phyloP scores from a whole-genome alignment of 139 green algal species.

The Astrephomene gubernaculifera region DNA sequence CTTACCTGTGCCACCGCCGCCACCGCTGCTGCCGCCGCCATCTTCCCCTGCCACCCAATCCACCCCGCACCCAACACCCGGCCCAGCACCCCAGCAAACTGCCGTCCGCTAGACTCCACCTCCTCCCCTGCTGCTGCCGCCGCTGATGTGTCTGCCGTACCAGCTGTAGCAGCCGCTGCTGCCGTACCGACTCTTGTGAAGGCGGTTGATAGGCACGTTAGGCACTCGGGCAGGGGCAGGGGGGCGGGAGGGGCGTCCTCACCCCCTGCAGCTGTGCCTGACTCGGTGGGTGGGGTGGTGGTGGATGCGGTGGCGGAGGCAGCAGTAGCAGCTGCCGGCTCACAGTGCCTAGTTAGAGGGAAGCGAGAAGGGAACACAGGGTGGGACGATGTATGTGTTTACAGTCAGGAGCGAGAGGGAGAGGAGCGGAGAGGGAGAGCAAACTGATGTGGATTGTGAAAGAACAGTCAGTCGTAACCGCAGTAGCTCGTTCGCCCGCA shows the following conservation, averaged over 20 bases:
- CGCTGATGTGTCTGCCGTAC: not conserved
- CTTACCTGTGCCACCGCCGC: slow-evolving; percentile 19
- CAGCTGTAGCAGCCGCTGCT: not conserved
- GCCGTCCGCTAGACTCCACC: not conserved
- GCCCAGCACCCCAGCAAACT: not conserved
- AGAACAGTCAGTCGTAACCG: not conserved
- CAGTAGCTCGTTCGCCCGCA: not conserved
- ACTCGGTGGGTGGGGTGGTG: not conserved
- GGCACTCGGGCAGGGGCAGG: slow-evolving; percentile 25
- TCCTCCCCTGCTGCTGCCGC: not conserved
- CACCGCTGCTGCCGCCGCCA: not conserved
- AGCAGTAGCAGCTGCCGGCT: not conserved
- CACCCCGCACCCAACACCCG: not conserved
- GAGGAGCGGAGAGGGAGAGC: not conserved
- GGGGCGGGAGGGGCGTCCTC: not conserved
- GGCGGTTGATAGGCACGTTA: slow-evolving; percentile 32
- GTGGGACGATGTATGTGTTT: not conserved
- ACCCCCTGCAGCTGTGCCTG: not conserved
- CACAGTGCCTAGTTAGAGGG: not conserved
- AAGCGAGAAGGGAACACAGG: not conserved
- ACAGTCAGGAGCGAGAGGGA: not conserved
- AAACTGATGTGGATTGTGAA: not conserved
- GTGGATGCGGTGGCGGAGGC: not conserved
- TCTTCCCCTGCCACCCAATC: slow-evolving; percentile 22
- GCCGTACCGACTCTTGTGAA: slow-evolving; percentile 1